Conservation (phyloP, 139 green algal genomes). For the Chlorella ohadii region DNA sequence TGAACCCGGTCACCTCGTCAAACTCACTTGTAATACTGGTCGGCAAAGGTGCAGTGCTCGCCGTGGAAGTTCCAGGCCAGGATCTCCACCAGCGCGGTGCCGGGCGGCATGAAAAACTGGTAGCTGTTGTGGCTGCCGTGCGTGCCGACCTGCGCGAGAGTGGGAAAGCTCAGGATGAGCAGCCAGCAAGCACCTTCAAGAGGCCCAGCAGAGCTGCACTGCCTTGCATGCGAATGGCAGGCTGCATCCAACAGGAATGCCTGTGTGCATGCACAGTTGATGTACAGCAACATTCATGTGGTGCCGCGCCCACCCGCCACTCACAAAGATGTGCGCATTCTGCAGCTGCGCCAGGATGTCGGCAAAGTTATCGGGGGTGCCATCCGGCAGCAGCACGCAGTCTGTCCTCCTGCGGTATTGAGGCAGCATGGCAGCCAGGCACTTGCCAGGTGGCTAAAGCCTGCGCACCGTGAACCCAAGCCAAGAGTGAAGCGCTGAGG, state of each 20-base stretch:
- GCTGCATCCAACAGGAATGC: too few species aligned
- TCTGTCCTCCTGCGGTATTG: conserved; percentile 1
- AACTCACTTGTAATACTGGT: conserved; percentile 5
- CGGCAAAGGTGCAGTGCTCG: neutral
- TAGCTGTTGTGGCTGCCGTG: conserved; percentile 5
- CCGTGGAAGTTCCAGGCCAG: conserved; percentile 24
- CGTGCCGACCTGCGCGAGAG: neutral
- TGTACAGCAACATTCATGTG: too few species aligned
- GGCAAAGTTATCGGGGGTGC: neutral
- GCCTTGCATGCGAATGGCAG: too few species aligned
- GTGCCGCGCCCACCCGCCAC: too few species aligned
- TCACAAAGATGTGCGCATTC: conserved; percentile 23
- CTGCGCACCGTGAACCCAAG: too few species aligned
- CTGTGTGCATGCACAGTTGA: too few species aligned
- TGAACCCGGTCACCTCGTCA: too few species aligned
- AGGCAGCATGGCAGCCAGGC: too few species aligned
- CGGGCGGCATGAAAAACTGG: neutral
- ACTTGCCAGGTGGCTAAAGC: too few species aligned
- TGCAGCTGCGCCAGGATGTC: conserved; percentile 5
- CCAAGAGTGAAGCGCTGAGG: too few species aligned
- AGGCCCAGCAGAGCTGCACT: too few species aligned
- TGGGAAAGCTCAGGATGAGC: neutral
- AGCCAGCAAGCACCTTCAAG: too few species aligned
- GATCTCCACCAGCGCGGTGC: neutral
- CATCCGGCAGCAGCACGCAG: conserved; percentile 25